Conservation (phyloP, 305 asterid species). For the Fraxinus dipetala region DNA sequence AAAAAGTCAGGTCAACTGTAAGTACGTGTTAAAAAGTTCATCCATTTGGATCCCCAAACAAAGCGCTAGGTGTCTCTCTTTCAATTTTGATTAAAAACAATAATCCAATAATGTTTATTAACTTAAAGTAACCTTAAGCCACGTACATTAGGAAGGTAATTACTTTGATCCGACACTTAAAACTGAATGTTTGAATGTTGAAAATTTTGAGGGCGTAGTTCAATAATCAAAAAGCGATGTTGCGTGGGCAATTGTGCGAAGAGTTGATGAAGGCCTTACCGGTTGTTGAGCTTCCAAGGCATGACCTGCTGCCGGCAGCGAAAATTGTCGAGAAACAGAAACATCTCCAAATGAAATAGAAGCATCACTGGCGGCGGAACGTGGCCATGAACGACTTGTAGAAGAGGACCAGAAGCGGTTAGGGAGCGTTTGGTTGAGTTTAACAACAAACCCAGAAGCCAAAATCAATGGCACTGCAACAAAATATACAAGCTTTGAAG, state of each 20-base stretch:
- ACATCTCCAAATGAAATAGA: neutral
- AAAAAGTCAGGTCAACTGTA: neutral
- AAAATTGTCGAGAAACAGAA: neutral
- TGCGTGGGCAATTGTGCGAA: neutral
- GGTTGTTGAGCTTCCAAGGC: constrained; percentile 7
- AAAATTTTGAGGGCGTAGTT: neutral
- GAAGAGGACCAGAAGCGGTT: constrained; percentile 13
- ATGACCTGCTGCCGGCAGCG: constrained; percentile 12
- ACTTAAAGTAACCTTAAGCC: neutral
- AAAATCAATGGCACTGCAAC: constrained; percentile 34
- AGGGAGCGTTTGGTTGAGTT: constrained; percentile 29
- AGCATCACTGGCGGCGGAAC: neutral
- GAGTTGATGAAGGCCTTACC: constrained; percentile 13
- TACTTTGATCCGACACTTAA: neutral
- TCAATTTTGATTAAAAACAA: neutral
- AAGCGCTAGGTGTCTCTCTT: neutral
- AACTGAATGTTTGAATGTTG: neutral
- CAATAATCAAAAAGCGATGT: neutral
- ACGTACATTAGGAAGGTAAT: neutral
- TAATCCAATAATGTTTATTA: neutral
- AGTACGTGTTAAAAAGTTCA: neutral
- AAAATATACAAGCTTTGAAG: constrained; percentile 31
- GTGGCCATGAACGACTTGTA: neutral
- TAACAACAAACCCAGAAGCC: constrained; percentile 28
- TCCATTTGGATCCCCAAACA: neutral